These are phyloP conservation scores for Beauveria varroae DNA, from an alignment of 2,329 filamentous ascomycete genomes.

Conservation along the genomic window DNA sequence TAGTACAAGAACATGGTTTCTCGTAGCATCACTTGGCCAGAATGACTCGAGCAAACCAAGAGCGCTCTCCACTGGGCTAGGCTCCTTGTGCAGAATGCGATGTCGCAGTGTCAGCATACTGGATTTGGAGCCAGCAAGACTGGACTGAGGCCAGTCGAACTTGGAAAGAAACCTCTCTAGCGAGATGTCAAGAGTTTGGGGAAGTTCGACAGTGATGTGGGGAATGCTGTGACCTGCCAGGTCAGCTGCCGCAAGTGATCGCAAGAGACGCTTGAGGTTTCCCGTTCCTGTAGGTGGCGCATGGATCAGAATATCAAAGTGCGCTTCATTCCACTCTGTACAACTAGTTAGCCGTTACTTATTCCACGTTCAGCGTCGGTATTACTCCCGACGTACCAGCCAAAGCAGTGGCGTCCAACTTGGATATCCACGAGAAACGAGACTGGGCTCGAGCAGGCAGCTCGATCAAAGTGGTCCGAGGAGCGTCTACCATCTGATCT, in stretches of 20 bases:
- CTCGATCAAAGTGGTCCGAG: conserved; percentile 61
- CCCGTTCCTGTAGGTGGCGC: conserved; percentile 64
- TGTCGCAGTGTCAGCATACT: conserved; percentile 63
- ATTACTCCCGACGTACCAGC: conserved; percentile 37
- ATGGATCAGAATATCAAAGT: conserved; percentile 77
- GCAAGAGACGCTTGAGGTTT: conserved; percentile 66
- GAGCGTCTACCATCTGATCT: conserved; percentile 38
- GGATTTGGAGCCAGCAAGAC: conserved; percentile 29
- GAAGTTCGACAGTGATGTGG: conserved; percentile 78
- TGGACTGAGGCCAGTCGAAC: conserved; percentile 60
- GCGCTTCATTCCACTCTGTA: conserved; percentile 68
- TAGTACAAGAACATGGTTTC: conserved; percentile 75
- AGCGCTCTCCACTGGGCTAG: conserved; percentile 63
- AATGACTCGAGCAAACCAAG: conserved; percentile 78
- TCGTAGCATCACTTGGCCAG: conserved; percentile 59
- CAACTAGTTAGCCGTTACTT: conserved; percentile 10
- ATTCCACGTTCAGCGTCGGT: conserved; percentile 15
- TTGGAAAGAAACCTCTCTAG: conserved; percentile 54
- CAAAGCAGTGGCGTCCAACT: conserved; percentile 66
- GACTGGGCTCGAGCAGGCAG: conserved; percentile 58
- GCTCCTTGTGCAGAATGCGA: conserved; percentile 54
- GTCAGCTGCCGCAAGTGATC: conserved; percentile 68
- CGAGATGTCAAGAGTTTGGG: conserved; percentile 57
- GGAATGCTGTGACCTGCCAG: conserved; percentile 63
- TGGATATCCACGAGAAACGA: conserved; percentile 67